phyloP scores from a whole-genome alignment of 2,329 filamentous ascomycete genomes.

The Anthostomella pinea region DNA sequence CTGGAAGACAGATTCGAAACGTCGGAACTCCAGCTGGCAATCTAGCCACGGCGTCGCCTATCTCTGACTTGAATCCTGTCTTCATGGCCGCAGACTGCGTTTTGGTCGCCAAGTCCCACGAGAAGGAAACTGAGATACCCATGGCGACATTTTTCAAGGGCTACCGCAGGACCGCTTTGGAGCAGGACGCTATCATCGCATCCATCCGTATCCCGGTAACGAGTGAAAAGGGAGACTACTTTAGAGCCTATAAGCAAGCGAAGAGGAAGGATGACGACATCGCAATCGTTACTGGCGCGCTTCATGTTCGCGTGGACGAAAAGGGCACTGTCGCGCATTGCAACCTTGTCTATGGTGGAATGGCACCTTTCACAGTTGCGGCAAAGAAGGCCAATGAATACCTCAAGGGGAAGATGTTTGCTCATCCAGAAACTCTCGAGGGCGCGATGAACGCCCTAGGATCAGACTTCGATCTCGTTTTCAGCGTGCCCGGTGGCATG shows the following conservation, averaged over 20 bases:
- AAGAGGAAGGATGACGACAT: conserved; percentile 99
- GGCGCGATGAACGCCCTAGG: conserved; percentile 88
- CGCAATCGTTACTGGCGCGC: conserved; percentile 87
- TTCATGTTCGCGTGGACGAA: conserved; percentile 70
- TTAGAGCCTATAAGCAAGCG: conserved; percentile 90
- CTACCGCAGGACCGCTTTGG: conserved; percentile 80
- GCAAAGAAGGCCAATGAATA: conserved; percentile 76
- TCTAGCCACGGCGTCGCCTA: conserved; percentile 88
- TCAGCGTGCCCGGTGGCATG: conserved; percentile 95
- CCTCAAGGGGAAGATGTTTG: conserved; percentile 74
- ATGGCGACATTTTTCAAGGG: conserved; percentile 92
- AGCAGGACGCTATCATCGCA: conserved; percentile 78
- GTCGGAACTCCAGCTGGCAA: conserved; percentile 97
- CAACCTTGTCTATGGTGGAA: conserved; percentile 87
- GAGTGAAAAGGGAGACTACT: conserved; percentile 72
- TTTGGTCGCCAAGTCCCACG: conserved; percentile 74
- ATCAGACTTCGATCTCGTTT: conserved; percentile 81
- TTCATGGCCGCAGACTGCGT: conserved; percentile 84
- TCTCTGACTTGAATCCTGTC: conserved; percentile 93
- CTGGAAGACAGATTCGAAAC: conserved; percentile 91
- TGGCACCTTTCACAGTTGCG: conserved; percentile 88
- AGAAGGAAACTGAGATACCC: conserved; percentile 76
- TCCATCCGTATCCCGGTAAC: conserved; percentile 82
- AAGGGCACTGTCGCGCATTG: conserved; percentile 68
- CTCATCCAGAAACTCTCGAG: conserved; percentile 79